Base-by-base conservation (phyloP, 371 early-diverging fungal species). In the Lichtheimia ornata region DNA sequence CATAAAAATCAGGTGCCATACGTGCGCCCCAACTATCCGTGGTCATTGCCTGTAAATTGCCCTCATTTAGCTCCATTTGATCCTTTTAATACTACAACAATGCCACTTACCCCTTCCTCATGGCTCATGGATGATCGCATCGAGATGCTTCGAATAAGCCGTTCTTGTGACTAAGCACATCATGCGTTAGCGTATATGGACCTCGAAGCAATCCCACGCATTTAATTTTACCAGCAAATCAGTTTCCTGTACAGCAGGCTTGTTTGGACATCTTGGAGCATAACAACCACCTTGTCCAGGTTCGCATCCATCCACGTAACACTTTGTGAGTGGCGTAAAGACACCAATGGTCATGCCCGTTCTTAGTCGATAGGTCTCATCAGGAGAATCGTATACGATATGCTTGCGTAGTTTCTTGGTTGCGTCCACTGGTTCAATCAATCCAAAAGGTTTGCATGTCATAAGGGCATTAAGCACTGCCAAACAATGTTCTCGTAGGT, bases 1-100 rank as follows among this genome's bases (percentile, higher is more conserved):
- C 85, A 7, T 86, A 67, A 15, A 95, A 74, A 14, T 87, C 86
- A 58, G 81, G 80, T 4, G 91, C 84, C 5, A 89, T 86, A 9
- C 79, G 72, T 53, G 64, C 74, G 4, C 84, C 81, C 90, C 88
- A 90, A 25, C 28, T 53, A 20, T 55, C 62, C 4, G 51, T 42
- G 9, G 53, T 41, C 18, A 35, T 9, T 58, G 53, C 42, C 61
- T 42, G 50, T 58, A 58, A 47, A 1, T 47, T 0, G 14, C 5
- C 1, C 47, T 22, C n/a, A 40, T n/a, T 6, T 35, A 25, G 3
- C n/a, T n/a, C n/a, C 25, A 41, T 20, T 40, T 24, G 12, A 53
- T 14, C n/a, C 12, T 20, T 14, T 28, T 1, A 18, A 9, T 54
- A 9, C 2, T 54, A 9, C 2, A 9, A 6, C 35, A 5, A 9